phyloP scores from a whole-genome alignment of 148 eudicot species.

The Rheum nobile region DNA sequence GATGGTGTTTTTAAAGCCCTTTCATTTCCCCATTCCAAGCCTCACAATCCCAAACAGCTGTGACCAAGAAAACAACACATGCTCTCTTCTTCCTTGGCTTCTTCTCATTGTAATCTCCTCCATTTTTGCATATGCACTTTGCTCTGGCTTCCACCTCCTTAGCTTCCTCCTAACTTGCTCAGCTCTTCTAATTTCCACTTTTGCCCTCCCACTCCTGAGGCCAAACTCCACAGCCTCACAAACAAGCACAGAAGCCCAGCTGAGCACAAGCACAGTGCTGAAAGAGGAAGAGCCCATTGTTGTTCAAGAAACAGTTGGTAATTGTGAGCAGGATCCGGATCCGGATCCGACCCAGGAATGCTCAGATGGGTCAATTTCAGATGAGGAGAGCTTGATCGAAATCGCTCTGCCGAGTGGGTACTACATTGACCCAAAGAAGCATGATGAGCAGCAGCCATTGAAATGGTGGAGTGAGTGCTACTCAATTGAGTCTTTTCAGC shows the following conservation, averaged over 20 bases:
- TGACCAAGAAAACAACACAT: neutral
- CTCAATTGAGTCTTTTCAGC: constrained; percentile 18
- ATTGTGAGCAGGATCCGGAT: neutral
- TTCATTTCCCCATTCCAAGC: neutral
- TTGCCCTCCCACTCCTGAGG: neutral
- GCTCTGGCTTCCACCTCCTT: neutral
- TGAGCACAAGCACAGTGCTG: neutral
- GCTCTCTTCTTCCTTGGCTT: neutral
- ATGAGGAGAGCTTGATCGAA: constrained; percentile 82
- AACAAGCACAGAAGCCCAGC: neutral
- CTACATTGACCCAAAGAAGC: constrained; percentile 26
- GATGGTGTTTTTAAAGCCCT: neutral
- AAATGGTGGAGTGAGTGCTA: constrained; percentile 19
- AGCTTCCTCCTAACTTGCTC: constrained; percentile 1
- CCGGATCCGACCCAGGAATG: constrained; percentile 1
- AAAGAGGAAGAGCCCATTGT: constrained; percentile 1
- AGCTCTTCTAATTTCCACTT: neutral
- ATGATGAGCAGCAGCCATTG: neutral
- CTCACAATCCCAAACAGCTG: neutral
- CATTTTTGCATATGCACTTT: neutral
- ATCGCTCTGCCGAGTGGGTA: constrained; percentile 65
- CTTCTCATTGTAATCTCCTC: neutral
- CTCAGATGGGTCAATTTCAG: constrained; percentile 71
- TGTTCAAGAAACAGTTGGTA: neutral
- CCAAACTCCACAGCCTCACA: neutral